Evolutionary conservation across 768 basidiomycete genomes (phyloP), one percentile per base, ranked within the genome.

Genomic region (Kondoa malvinella): DNA sequence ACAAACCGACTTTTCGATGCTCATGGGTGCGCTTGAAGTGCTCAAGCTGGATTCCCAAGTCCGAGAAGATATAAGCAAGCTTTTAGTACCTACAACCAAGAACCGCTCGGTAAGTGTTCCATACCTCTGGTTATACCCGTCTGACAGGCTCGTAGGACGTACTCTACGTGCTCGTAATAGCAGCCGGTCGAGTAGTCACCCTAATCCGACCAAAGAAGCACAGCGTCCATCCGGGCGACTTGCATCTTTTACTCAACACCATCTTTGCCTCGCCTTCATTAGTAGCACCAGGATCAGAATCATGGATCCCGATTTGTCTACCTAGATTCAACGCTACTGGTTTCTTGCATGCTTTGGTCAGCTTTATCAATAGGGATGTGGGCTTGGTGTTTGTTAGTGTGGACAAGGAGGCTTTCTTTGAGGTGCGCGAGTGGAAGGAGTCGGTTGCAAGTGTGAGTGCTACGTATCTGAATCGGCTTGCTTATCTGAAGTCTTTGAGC

Each of bases 231-330:
- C 71, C 71, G 0, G 56, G 75, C 85, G 95, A 97, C 74, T 84
- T 99, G 25, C 73, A 73, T 63, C 67, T 75, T 31, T 70, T 96
- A 32, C 81, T 97, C 66, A 96, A 94, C 75, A 94, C 92, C 1
- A 83, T 96, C 4, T 83, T 87, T 67, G 83, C 88, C 63, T 1
- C 84, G 87, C 71, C 80, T 81, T 68, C 87, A 85, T 75, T 87
- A 86, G 1, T 85, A 86, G 8, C 86, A 70, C 72, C 70, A 0
- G 86, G 73, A 3, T 81, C 90, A 4, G 87, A 92, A 16, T 87
- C 87, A 3, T 99, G 92, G 90, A 83, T 97, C 4, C 95, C 95
- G 1, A 83, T 99, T 60, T 97, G 95, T 76, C 82, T 99, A 1
- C 94, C 95, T 0, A 92, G 91, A 76, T 97, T 89, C 80, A 90